phyloP scores from a whole-genome alignment of 306 rosid genomes.

The Sindora glabra region DNA sequence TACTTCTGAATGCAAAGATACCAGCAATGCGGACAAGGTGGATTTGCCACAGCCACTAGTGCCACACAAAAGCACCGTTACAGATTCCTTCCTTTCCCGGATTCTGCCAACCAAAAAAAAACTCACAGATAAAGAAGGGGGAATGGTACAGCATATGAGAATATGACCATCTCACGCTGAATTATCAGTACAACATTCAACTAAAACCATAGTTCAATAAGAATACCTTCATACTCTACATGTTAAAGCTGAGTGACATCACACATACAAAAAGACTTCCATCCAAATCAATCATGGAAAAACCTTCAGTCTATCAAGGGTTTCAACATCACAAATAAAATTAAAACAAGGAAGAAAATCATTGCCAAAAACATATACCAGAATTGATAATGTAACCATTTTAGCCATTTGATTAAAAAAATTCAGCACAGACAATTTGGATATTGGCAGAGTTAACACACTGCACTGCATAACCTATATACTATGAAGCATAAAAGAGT shows the following conservation, averaged over 20 bases:
- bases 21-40: constrained; percentile 94
- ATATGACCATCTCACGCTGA: not conserved
- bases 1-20: constrained; percentile 26
- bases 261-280: not conserved
- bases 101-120: constrained; percentile 38
- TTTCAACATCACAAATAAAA: not conserved
- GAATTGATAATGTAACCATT: not conserved
- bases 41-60: constrained; percentile 99
- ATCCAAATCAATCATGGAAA: not conserved
- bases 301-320: not conserved
- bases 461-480: too few species aligned
- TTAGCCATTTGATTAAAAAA: not conserved
- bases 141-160: not conserved
- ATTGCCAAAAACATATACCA: not conserved
- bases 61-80: constrained; percentile 85
- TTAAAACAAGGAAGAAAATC: not conserved
- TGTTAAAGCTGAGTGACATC: not conserved
- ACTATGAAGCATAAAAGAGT: not conserved
- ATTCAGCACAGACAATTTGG: too few species aligned
- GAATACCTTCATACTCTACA: not conserved
- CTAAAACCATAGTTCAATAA: not conserved
- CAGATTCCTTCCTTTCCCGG: constrained; percentile 88
- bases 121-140: not conserved
- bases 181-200: not conserved
- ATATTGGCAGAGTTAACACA: too few species aligned